Conservation (phyloP, 441 rosid genomes). For the Bocquillonia castaneifolia region DNA sequence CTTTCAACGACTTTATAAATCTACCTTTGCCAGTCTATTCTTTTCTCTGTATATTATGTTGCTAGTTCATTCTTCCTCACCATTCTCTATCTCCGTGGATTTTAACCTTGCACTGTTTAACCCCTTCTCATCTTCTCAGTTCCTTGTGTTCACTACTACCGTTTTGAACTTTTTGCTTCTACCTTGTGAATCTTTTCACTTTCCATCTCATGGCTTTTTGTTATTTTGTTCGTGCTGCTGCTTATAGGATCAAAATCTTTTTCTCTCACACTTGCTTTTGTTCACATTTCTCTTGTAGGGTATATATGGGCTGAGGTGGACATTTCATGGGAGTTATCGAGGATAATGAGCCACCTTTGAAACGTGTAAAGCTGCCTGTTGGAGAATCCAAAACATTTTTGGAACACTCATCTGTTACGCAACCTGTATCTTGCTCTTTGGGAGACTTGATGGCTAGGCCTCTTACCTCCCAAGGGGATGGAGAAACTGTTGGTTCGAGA, state of each 20-base stretch:
- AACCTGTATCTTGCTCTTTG: conserved; percentile 36
- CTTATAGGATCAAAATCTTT: not conserved
- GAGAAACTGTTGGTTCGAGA: conserved; percentile 50
- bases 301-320: conserved; percentile 67
- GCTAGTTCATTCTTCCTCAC: too few relatives aligned
- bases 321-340: conserved; percentile 79
- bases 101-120: too few relatives aligned
- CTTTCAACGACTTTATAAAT: too few relatives aligned
- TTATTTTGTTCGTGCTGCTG: too few relatives aligned
- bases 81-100: too few relatives aligned
- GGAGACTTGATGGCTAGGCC: conserved; percentile 59
- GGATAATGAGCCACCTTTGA: conserved; percentile 70
- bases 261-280: conserved; percentile 7
- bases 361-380: conserved; percentile 51
- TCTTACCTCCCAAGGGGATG: conserved; percentile 48
- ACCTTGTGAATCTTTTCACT: too few relatives aligned
- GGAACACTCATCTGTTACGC: conserved; percentile 40
- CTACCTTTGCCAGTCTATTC: too few relatives aligned
- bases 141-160: too few relatives aligned
- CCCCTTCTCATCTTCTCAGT: too few relatives aligned
- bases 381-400: conserved; percentile 36
- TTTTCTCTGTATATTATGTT: too few relatives aligned
- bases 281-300: conserved; percentile 12
- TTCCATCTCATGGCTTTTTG: too few relatives aligned
- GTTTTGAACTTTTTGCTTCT: too few relatives aligned